Base-by-base conservation (phyloP, 2,329 filamentous ascomycete genomes). In the Proliferodiscus dingleyae region DNA sequence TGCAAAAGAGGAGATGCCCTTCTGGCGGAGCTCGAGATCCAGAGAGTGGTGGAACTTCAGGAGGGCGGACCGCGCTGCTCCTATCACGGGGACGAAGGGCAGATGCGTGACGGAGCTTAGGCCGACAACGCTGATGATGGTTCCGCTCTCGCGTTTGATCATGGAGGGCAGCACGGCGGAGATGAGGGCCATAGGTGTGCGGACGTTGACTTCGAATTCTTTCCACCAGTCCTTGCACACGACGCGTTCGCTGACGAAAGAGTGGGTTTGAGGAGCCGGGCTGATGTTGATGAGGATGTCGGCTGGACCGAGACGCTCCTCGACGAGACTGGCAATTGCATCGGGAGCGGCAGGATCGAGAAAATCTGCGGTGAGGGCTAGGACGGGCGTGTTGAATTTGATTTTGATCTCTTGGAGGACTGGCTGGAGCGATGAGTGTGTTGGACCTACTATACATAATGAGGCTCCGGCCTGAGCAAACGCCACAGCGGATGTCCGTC, bases 391-490 rank as follows among this genome's bases (percentile, higher is more conserved):
- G 23, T 49, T 47, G 45, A 41, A 54, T 37, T 52, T 54, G 21
- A 50, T 33, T 38, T 50, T 52, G 26, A 56, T 56, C 13, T 54
- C 50, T 15, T 30, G 22, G 6, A 56, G 43, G 5, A 56, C 16
- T 4, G 48, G 33, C 23, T 53, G 50, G 13, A 57, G 46, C 2
- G 51, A 51, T 43, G 33, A 48, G 24, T 38, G 36, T 21, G 29
- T 49, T 24, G 41, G 52, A 11, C 46, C 60, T 26, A 58, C 16
- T 29, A 43, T 46, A 30, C 47, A 56, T 15, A 64, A 56, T 22
- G 53, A 54, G 23, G 63, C 60, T 37, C 64, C 63, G 16, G 63
- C 61, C 21, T 59, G 55, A 11, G 65, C 64, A 33, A 67, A 64
- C 19, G 61, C 63, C 18, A 61, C 54, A 4, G 66, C 65, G 13